Percentiles rank a stretch among this genome's conserved stretches.
phyloP scores from a whole-genome alignment of 768 basidiomycete genomes.

The Leucogyrophana mollusca region DNA sequence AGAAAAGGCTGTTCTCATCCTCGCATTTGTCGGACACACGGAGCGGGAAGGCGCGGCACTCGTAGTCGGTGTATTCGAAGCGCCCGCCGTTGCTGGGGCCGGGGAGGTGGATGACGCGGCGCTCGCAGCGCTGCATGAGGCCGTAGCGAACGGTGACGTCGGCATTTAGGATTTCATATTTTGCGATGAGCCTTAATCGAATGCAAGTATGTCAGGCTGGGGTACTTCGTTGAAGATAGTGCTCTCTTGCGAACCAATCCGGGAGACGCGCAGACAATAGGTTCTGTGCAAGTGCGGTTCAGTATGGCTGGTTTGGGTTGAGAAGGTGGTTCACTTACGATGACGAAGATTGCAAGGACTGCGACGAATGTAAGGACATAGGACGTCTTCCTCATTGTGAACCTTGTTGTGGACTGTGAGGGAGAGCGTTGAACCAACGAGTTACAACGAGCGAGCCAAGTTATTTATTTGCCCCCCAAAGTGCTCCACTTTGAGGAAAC shows the following conservation, averaged over 20 bases:
- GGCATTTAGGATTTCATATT: constrained; percentile 44
- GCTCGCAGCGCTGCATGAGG: constrained; percentile 56
- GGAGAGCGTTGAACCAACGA: too few relatives aligned
- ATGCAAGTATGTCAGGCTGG: constrained; percentile 24
- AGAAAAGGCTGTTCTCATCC: constrained; percentile 55
- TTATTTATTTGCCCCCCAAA: too few relatives aligned
- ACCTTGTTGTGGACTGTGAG: not conserved
- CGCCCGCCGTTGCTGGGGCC: constrained; percentile 39
- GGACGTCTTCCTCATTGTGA: constrained; percentile 65
- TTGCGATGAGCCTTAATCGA: constrained; percentile 42
- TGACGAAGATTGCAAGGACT: constrained; percentile 44
- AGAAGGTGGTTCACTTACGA: constrained; percentile 42
- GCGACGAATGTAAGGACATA: constrained; percentile 65
- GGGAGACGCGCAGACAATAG: constrained; percentile 51
- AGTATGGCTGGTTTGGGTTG: not conserved
- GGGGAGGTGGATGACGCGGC: constrained; percentile 46
- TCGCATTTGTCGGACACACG: constrained; percentile 47
- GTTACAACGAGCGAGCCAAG: too few relatives aligned
- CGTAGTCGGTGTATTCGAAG: constrained; percentile 51
- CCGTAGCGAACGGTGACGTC: constrained; percentile 57
- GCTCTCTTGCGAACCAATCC: constrained; percentile 56
- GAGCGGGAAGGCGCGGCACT: constrained; percentile 67
- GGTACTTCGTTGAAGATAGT: constrained; percentile 12
- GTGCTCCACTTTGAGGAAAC: too few relatives aligned
- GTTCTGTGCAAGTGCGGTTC: constrained; percentile 40